These are phyloP conservation scores for Rhizoclosmatium sp. DNA, from an alignment of 192 early-diverging fungal species.

Conservation along the genomic window DNA sequence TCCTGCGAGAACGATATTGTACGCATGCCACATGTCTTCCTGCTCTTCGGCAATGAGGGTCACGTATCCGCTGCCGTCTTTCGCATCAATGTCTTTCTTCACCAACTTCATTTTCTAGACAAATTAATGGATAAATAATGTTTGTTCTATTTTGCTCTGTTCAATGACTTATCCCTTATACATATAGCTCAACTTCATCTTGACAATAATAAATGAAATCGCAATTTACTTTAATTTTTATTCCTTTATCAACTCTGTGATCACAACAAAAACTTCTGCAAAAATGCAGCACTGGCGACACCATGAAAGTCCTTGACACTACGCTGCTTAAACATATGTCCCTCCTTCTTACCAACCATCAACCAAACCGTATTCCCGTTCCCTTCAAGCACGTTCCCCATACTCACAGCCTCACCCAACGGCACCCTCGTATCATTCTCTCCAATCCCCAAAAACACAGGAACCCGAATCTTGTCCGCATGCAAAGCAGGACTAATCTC, in stretches of 20 bases:
- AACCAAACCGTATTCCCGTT: conserved; percentile 7
- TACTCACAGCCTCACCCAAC: conserved; percentile 25
- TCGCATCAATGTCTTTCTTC: conserved; percentile 69
- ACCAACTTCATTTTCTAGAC: conserved; percentile 73
- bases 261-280: conserved; percentile 8
- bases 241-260: no score
- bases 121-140: no score
- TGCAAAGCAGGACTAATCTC: conserved; percentile 22
- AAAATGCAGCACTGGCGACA: not conserved
- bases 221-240: no score
- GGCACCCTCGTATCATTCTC: conserved; percentile 34
- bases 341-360: conserved; percentile 31
- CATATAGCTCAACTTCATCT: no score
- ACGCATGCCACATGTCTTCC: conserved; percentile 94
- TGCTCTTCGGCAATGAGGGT: conserved; percentile 86
- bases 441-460: conserved; percentile 24
- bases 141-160: no score
- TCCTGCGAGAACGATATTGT: conserved; percentile 77
- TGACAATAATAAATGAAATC: no score
- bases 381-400: conserved; percentile 7
- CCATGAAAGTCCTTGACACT: conserved; percentile 29
- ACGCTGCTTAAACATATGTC: conserved; percentile 32
- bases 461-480: conserved; percentile 23
- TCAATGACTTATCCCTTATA: no score
- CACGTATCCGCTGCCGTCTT: conserved; percentile 81